Conservation (phyloP, 2,329 filamentous ascomycete species). For the Pseudogymnoascus sp. region DNA sequence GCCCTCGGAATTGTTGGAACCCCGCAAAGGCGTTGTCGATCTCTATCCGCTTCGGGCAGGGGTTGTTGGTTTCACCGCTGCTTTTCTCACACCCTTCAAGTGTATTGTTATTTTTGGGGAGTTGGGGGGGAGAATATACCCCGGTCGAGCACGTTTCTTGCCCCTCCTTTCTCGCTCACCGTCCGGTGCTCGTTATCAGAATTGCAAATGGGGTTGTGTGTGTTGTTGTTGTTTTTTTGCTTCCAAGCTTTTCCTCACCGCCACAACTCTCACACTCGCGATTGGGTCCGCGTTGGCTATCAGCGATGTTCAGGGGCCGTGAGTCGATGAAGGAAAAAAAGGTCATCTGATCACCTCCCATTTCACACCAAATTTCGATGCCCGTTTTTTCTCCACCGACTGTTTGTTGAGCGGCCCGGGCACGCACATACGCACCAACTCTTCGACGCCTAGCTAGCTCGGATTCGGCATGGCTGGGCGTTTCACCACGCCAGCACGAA, state of each 20-base stretch:
- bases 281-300: neutral
- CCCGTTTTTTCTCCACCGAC: neutral
- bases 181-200: neutral
- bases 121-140: neutral
- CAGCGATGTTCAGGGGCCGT: neutral
- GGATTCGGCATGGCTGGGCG: neutral
- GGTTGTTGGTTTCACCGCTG: neutral
- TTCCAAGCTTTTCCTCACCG: slow-evolving; percentile 1
- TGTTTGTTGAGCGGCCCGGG: neutral
- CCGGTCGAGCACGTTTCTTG: neutral
- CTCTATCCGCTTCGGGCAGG: neutral
- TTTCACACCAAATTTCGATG: neutral
- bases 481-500: neutral
- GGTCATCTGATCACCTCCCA: neutral
- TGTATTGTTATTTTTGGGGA: neutral
- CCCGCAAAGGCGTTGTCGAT: neutral
- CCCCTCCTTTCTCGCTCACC: neutral
- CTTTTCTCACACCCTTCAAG: neutral
- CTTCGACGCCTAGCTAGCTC: neutral
- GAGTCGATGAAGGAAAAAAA: neutral
- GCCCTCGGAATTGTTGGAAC: neutral
- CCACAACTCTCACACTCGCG: neutral
- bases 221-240: neutral
- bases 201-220: neutral
- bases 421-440: neutral